Percentiles rank a stretch among this genome's conserved stretches.
Evolutionary conservation across 1,284 basidiomycete genomes (phyloP).

Genomic region (Ustilago trichophora): DNA sequence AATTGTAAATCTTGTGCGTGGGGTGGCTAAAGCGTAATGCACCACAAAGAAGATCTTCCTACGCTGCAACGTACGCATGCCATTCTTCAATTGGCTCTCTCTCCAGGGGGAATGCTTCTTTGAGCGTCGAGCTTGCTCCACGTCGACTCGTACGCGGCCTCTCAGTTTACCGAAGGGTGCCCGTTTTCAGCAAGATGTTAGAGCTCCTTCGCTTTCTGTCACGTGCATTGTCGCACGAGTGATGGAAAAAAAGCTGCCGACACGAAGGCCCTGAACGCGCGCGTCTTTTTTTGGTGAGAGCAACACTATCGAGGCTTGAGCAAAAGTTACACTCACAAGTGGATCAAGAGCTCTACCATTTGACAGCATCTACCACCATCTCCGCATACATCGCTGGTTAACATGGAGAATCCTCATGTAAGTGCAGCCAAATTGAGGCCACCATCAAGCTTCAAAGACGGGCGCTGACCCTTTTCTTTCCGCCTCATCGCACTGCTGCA

Average conservation of each 20-base stretch:
- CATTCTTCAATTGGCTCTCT: too few relatives aligned
- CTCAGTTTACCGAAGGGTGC: too few relatives aligned
- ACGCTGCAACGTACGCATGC: not conserved
- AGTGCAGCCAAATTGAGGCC: not conserved
- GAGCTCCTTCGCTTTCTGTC: not conserved
- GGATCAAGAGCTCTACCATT: not conserved
- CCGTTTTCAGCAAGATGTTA: too few relatives aligned
- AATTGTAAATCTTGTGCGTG: not conserved
- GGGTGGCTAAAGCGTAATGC: slow-evolving; percentile 1
- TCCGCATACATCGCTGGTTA: not conserved
- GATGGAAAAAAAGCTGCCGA: too few relatives aligned
- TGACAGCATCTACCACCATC: slow-evolving; percentile 9
- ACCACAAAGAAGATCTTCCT: slow-evolving; percentile 26
- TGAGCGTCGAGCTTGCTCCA: slow-evolving; percentile 15
- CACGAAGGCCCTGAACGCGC: slow-evolving; percentile 20
- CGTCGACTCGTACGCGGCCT: slow-evolving; percentile 36
- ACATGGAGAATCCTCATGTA: slow-evolving; percentile 43
- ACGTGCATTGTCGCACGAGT: slow-evolving; percentile 35
- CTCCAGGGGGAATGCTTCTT: not conserved
- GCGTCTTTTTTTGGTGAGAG: slow-evolving; percentile 24
- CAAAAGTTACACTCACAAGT: slow-evolving; percentile 3
- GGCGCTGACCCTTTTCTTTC: too few relatives aligned
- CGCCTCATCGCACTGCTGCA: too few relatives aligned
- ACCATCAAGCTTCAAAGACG: too few relatives aligned
- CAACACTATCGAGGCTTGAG: too few relatives aligned